A percentile compares a stretch with the other conserved stretches of the same genome.
Conservation (phyloP, 495 filamentous ascomycete species). For the Penicillium macrosclerotiorum region DNA sequence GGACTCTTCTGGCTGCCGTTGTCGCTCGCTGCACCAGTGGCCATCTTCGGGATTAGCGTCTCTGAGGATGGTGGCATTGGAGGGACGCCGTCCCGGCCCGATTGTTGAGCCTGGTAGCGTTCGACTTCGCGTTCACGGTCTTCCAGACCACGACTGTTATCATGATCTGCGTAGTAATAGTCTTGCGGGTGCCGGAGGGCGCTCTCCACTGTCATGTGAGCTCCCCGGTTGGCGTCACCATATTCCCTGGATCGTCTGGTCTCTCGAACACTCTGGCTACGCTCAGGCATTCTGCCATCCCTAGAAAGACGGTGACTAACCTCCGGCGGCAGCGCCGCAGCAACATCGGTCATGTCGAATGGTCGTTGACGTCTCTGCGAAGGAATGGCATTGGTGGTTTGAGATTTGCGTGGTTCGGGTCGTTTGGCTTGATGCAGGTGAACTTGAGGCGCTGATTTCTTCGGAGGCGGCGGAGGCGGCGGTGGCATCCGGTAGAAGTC, state of each 20-base stretch:
- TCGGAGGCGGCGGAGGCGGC: conserved; percentile 32
- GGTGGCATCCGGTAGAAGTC: conserved; percentile 46
- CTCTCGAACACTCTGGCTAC: conserved; percentile 33
- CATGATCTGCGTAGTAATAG: conserved; percentile 30
- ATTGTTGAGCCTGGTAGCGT: conserved; percentile 38
- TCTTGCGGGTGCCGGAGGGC: conserved; percentile 32
- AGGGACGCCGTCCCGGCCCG: conserved; percentile 22
- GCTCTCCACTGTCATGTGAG: conserved; percentile 34
- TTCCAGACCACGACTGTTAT: conserved; percentile 20
- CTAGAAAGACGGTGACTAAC: conserved; percentile 30
- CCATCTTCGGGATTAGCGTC: conserved; percentile 30
- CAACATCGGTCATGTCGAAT: conserved; percentile 35
- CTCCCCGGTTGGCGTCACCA: conserved; percentile 27
- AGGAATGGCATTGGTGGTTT: conserved; percentile 23
- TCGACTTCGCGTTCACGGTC: conserved; percentile 32
- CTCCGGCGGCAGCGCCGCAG: conserved; percentile 31
- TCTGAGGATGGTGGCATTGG: conserved; percentile 36
- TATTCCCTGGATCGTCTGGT: conserved; percentile 31
- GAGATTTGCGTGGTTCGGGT: conserved; percentile 25
- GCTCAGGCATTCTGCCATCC: conserved; percentile 32
- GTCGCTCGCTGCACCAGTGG: conserved; percentile 36
- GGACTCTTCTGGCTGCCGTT: conserved; percentile 47
- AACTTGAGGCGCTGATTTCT: conserved; percentile 31
- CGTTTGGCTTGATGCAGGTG: conserved; percentile 35
- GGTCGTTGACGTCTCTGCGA: conserved; percentile 33